Evolutionary conservation across 148 eudicot genomes (phyloP).

Genomic region (Amaranthus hypochondriacus): DNA sequence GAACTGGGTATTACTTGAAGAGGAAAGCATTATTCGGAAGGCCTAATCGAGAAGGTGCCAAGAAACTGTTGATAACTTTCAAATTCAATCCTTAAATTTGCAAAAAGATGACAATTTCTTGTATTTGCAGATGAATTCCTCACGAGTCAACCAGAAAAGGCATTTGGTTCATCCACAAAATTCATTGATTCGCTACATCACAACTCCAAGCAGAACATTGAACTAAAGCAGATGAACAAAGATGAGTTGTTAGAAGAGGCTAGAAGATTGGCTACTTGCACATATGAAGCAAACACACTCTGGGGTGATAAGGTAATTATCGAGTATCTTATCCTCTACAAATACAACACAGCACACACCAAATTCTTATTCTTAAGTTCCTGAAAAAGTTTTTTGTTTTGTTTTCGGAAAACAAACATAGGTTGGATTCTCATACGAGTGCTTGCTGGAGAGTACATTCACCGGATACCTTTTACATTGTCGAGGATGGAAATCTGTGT

Average conservation of each 20-base stretch:
- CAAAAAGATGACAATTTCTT: neutral
- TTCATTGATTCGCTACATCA: conserved; percentile 29
- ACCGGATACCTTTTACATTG: conserved; percentile 27
- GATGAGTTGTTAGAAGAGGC: conserved; percentile 39
- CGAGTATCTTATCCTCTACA: neutral
- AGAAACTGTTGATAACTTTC: neutral
- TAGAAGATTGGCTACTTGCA: conserved; percentile 43
- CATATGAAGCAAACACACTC: conserved; percentile 44
- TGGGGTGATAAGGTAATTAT: conserved; percentile 61
- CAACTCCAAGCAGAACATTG: neutral
- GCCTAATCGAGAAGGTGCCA: conserved; percentile 24
- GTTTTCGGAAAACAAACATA: neutral
- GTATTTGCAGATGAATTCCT: conserved; percentile 22
- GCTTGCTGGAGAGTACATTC: conserved; percentile 29
- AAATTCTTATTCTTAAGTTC: neutral
- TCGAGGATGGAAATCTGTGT: conserved; percentile 31
- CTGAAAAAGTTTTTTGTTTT: neutral
- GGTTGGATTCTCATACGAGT: conserved; percentile 30
- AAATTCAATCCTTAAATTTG: neutral
- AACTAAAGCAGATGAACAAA: neutral
- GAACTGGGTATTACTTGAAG: conserved; percentile 57
- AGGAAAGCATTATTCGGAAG: conserved; percentile 42
- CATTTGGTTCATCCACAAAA: conserved; percentile 39
- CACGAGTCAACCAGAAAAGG: conserved; percentile 9
- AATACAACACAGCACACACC: neutral